Conservation (phyloP, 2,329 filamentous ascomycete species). For the Paecilomyces variotii region DNA sequence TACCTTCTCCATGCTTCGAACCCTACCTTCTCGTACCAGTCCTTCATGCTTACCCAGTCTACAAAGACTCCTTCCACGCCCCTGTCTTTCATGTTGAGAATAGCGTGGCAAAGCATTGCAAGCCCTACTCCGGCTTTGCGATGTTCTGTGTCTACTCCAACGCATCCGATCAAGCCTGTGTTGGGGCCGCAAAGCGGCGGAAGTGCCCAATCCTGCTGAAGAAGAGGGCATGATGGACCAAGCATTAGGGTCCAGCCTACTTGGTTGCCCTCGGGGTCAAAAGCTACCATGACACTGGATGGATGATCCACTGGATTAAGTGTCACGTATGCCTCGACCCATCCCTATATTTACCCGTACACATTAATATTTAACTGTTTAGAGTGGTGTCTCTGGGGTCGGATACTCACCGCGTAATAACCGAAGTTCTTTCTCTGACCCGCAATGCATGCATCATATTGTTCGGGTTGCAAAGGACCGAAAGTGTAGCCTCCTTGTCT, state of each 20-base stretch:
- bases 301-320: conserved; percentile 29
- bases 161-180: conserved; percentile 38
- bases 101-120: conserved; percentile 35
- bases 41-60: conserved; percentile 36
- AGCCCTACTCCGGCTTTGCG: conserved; percentile 35
- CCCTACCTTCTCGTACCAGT: conserved; percentile 39
- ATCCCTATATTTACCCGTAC: conserved; percentile 22
- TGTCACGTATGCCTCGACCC: conserved; percentile 33
- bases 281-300: conserved; percentile 35
- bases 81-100: conserved; percentile 36
- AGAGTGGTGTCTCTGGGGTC: neutral
- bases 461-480: conserved; percentile 24
- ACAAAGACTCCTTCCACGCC: conserved; percentile 37
- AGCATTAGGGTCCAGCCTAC: conserved; percentile 42
- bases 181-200: conserved; percentile 31
- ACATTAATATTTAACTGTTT: neutral
- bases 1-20: conserved; percentile 36
- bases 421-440: conserved; percentile 34
- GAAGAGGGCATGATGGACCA: conserved; percentile 20
- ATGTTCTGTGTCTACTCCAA: conserved; percentile 33
- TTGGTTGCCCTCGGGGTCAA: conserved; percentile 29
- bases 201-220: conserved; percentile 32
- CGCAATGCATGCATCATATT: conserved; percentile 31
- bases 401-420: conserved; percentile 23
- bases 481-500: conserved; percentile 29